Base-by-base conservation (phyloP, 495 filamentous ascomycete species). In the Penicillium cataractarum region DNA sequence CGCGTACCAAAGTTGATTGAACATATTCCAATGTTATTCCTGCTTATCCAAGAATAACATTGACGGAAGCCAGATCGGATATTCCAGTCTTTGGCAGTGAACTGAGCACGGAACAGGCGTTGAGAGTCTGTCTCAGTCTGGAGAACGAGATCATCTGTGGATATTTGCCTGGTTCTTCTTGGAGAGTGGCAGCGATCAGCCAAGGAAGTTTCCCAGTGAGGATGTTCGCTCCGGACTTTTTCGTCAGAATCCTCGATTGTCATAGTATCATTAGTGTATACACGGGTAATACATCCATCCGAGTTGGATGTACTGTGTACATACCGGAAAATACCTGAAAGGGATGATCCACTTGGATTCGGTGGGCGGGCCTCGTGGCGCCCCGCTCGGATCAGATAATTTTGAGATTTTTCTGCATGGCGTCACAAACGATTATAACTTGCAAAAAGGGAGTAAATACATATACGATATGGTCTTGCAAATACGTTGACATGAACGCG, bases 331-430 rank as follows among this genome's bases (percentile, higher is more conserved):
- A 55, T 39, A 50, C 46, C 50, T 31, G 27, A 17, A 17, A 3
- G 17, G 8, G 29, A n/a, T 52, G 50, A 33, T 22, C 51, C 51
- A 54, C 51, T 54, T 54, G 33, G 29, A 54, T 21, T 50, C 22
- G 12, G 46, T 35, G 19, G 26, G 37, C 37, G 21, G 40, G 22
- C 48, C 57, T 53, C 49, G 33, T 44, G 48, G 57, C 57, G 33
- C 48, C 32, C 57, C 57, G 42, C 31, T 40, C 24, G 48, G 48
- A 60, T 60, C 57, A 52, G 57, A 60, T 60, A 60, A 60, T 27
- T 32, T 54, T 5, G 24, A 27, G 6, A 32, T 31, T 52, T 32
- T 8, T 12, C n/a, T 24, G 21, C 31, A 55, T 21, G 35, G 53
- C 53, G 33, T 27, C 19, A 46, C n/a, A 6, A 46, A 39, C 35